Evolutionary conservation across 2,329 filamentous ascomycete species (phyloP).

Genomic region (Aspergillus neoniger): DNA sequence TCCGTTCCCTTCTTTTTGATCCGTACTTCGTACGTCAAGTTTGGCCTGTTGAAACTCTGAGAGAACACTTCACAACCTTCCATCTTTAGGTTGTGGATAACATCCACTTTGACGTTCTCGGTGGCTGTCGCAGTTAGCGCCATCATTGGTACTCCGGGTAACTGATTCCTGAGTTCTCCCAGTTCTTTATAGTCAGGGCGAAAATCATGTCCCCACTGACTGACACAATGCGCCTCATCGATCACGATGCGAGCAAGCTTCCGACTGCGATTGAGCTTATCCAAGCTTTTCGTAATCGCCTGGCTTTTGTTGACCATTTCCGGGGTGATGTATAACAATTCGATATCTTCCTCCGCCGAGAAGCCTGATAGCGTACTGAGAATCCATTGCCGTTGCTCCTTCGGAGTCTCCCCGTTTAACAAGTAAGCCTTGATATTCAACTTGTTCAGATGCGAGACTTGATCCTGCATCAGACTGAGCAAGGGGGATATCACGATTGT

Average conservation of each 20-base stretch:
- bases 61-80: constrained; percentile 74
- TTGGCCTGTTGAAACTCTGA: constrained; percentile 96
- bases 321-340: constrained; percentile 91
- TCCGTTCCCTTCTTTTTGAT: constrained; percentile 65
- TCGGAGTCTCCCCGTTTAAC: constrained; percentile 74
- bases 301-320: constrained; percentile 91
- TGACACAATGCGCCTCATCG: constrained; percentile 98
- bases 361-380: constrained; percentile 63
- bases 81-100: constrained; percentile 89
- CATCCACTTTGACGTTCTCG: constrained; percentile 85
- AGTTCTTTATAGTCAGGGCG: constrained; percentile 91
- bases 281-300: constrained; percentile 66
- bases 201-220: constrained; percentile 99
- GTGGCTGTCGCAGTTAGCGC: constrained; percentile 95
- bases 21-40: constrained; percentile 84
- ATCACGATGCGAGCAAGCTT: constrained; percentile 90
- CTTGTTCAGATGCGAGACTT: constrained; percentile 77
- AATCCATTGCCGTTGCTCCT: constrained; percentile 65
- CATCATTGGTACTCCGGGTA: constrained; percentile 83
- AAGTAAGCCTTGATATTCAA: constrained; percentile 77
- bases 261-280: constrained; percentile 65
- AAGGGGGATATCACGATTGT: constrained; percentile 95
- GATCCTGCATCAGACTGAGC: constrained; percentile 95
- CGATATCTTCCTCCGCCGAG: constrained; percentile 73
- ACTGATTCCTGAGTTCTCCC: constrained; percentile 70